Conservation (phyloP, 805 yeast species). For the Candida andamanensis region DNA sequence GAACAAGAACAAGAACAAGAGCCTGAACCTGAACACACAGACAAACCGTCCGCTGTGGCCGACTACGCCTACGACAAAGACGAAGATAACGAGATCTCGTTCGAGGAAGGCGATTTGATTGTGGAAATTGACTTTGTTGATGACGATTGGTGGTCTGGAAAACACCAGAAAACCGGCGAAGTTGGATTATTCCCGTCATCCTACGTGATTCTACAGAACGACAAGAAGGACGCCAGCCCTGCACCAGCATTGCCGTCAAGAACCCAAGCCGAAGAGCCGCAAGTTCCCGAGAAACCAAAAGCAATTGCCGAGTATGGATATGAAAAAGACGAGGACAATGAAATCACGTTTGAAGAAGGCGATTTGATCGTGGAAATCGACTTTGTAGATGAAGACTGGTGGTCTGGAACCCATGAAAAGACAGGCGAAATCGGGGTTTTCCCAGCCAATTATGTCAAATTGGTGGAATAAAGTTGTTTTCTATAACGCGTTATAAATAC, state of each 20-base stretch:
- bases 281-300: constrained; percentile 17
- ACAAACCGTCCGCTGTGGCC: constrained; percentile 55
- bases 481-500: constrained; percentile 1
- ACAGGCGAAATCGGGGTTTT: constrained; percentile 78
- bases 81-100: constrained; percentile 70
- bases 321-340: constrained; percentile 91
- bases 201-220: constrained; percentile 37
- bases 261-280: constrained; percentile 11
- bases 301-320: constrained; percentile 75
- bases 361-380: constrained; percentile 79
- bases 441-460: constrained; percentile 82
- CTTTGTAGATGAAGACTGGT: constrained; percentile 93
- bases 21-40: constrained; percentile 5
- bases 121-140: constrained; percentile 65
- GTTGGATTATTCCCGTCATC: constrained; percentile 55
- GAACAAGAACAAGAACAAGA: constrained; percentile 10
- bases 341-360: constrained; percentile 77
- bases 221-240: constrained; percentile 10
- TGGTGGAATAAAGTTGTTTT: constrained; percentile 7
- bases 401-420: constrained; percentile 72
- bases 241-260: constrained; percentile 14
- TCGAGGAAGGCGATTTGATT: constrained; percentile 62
- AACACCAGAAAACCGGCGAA: constrained; percentile 37
- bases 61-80: constrained; percentile 74
- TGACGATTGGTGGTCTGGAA: constrained; percentile 67